Conservation (phyloP, 1,139 yeast species). For the Yamadazyma epiphylla region DNA sequence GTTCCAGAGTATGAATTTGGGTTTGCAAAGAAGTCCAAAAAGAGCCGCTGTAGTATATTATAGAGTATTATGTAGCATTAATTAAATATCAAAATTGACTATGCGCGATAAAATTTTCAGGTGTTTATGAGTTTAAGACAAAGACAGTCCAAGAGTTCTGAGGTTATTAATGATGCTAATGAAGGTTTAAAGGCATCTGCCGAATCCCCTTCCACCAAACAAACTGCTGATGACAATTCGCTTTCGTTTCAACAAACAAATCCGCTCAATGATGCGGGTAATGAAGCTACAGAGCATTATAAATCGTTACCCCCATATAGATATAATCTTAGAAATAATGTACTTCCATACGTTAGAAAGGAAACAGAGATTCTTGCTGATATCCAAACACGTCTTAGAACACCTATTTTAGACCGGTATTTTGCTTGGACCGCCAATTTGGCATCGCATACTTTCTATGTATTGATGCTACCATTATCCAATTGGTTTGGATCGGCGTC, state of each 20-base stretch:
- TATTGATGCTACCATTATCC: conserved; percentile 79
- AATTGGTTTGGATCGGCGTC: conserved; percentile 74
- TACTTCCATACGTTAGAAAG: conserved; percentile 57
- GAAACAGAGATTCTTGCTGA: conserved; percentile 64
- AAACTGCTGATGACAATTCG: background rate
- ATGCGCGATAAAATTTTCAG: background rate
- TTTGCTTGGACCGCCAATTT: conserved; percentile 88
- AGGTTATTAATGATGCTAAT: no score
- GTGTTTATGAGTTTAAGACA: no score
- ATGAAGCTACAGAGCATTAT: conserved; percentile 64
- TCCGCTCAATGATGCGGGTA: conserved; percentile 61
- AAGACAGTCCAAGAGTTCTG: no score
- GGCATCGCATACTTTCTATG: conserved; percentile 93
- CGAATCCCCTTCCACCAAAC: background rate
- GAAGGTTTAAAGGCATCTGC: background rate
- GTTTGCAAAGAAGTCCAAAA: conserved; percentile 30
- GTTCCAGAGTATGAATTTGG: conserved; percentile 41
- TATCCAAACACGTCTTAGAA: conserved; percentile 53
- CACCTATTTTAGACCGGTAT: conserved; percentile 59
- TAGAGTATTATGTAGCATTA: conserved; percentile 10
- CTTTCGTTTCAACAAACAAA: conserved; percentile 1
- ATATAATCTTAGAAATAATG: conserved; percentile 49
- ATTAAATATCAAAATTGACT: background rate
- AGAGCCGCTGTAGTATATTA: conserved; percentile 31
- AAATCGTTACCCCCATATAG: conserved; percentile 58